Percentiles rank a stretch among this genome's conserved stretches.
These are phyloP conservation scores for Capronia coronata DNA, from an alignment of 2,329 filamentous ascomycete genomes.

Conservation along the genomic window DNA sequence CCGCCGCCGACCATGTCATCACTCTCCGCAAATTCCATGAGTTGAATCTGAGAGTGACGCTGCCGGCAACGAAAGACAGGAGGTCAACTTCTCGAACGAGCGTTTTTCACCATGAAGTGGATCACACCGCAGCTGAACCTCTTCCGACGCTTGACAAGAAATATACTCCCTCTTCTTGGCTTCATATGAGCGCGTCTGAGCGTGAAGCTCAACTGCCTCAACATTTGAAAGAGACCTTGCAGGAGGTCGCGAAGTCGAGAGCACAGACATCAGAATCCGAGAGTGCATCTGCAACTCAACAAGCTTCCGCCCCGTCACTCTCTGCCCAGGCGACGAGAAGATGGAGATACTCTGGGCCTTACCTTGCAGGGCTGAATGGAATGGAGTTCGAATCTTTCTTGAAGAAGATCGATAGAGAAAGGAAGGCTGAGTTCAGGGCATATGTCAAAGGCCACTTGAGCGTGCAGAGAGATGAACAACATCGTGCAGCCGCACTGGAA, in stretches of 20 bases:
- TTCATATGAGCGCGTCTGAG: constrained; percentile 9
- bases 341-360: constrained; percentile 56
- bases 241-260: constrained; percentile 11
- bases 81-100: constrained; percentile 11
- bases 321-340: constrained; percentile 27
- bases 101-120: constrained; percentile 32
- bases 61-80: constrained; percentile 11
- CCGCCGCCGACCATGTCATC: constrained; percentile 71
- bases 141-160: neutral
- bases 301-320: neutral
- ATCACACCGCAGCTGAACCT: constrained; percentile 23
- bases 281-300: neutral
- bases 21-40: constrained; percentile 83
- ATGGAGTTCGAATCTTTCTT: constrained; percentile 51
- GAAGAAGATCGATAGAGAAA: constrained; percentile 34
- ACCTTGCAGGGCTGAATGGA: constrained; percentile 50
- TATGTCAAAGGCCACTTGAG: constrained; percentile 33
- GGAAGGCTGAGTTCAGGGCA: constrained; percentile 30
- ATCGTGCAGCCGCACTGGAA: constrained; percentile 37
- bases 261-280: constrained; percentile 2
- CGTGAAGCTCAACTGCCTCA: constrained; percentile 19
- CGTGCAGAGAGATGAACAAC: constrained; percentile 34
- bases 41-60: constrained; percentile 55
- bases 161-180: constrained; percentile 13
- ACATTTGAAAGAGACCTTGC: constrained; percentile 18